Percentiles rank a stretch among this genome's conserved stretches.
phyloP scores from a whole-genome alignment of 495 filamentous ascomycete genomes.

The Neurospora cerealis region DNA sequence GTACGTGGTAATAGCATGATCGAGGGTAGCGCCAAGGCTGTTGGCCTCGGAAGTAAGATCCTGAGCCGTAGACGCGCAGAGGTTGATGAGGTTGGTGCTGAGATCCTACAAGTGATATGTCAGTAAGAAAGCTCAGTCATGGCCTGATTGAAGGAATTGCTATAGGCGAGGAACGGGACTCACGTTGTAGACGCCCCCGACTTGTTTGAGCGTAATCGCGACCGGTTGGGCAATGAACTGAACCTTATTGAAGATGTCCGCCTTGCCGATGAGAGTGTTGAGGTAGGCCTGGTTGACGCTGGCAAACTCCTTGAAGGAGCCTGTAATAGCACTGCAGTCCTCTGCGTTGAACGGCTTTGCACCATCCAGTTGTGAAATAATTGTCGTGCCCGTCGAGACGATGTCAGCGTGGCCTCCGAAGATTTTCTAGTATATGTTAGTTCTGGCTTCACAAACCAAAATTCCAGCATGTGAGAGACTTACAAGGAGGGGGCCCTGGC shows the following conservation, averaged over 20 bases:
- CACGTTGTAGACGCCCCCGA: slow-evolving; percentile 19
- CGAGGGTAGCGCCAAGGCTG: neutral
- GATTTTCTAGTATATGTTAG: slow-evolving; percentile 2
- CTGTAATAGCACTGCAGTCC: slow-evolving; percentile 2
- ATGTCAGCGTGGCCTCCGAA: slow-evolving; percentile 14
- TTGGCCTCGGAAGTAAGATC: neutral
- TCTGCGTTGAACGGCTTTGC: neutral
- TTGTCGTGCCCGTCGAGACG: slow-evolving; percentile 6
- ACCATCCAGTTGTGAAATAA: neutral
- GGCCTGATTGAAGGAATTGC: neutral
- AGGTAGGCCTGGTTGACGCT: slow-evolving; percentile 16
- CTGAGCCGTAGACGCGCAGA: neutral
- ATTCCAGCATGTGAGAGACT: neutral
- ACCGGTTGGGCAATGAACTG: slow-evolving; percentile 1
- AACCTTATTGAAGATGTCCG: slow-evolving; percentile 6
- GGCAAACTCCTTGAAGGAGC: slow-evolving; percentile 15
- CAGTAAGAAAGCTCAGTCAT: neutral
- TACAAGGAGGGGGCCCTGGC: slow-evolving; percentile 15
- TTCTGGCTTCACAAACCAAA: too few species aligned
- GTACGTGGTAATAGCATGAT: neutral
- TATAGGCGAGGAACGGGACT: neutral
- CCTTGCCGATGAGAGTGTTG: slow-evolving; percentile 23
- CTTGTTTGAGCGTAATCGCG: slow-evolving; percentile 5
- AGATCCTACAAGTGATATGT: neutral
- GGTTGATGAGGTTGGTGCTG: neutral